Conservation (phyloP, 495 filamentous ascomycete genomes). For the Rostrohypoxylon terebratum region DNA sequence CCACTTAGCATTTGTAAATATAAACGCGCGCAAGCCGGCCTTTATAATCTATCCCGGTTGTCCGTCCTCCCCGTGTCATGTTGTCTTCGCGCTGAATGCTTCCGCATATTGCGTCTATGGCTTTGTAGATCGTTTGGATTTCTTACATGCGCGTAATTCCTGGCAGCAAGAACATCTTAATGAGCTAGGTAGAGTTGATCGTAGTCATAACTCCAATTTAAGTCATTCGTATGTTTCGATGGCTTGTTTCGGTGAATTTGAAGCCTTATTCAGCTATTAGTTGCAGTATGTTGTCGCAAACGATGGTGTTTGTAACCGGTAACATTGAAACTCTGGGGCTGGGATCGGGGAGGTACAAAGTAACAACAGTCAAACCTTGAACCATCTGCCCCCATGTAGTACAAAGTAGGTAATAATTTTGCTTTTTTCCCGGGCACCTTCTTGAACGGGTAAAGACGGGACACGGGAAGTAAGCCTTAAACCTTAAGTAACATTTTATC, state of each 20-base stretch:
- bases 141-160: not conserved
- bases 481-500: not conserved
- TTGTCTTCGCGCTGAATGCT: not conserved
- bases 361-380: not conserved
- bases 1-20: constrained; percentile 41
- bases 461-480: constrained; percentile 1
- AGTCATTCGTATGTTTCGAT: not conserved
- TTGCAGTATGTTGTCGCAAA: not conserved
- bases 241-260: not conserved
- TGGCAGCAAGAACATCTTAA: not conserved
- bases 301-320: not conserved
- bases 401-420: not conserved
- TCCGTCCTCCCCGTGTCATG: not conserved
- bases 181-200: not conserved
- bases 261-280: not conserved
- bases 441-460: not conserved
- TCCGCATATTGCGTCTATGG: not conserved
- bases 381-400: not conserved
- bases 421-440: not conserved
- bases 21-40: constrained; percentile 31
- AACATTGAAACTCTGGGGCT: not conserved
- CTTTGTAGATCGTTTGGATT: constrained; percentile 2
- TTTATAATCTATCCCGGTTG: constrained; percentile 17
- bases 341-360: not conserved
- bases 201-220: not conserved